Conservation (phyloP, 2,329 filamentous ascomycete species). For the Ceratocystis destructans region DNA sequence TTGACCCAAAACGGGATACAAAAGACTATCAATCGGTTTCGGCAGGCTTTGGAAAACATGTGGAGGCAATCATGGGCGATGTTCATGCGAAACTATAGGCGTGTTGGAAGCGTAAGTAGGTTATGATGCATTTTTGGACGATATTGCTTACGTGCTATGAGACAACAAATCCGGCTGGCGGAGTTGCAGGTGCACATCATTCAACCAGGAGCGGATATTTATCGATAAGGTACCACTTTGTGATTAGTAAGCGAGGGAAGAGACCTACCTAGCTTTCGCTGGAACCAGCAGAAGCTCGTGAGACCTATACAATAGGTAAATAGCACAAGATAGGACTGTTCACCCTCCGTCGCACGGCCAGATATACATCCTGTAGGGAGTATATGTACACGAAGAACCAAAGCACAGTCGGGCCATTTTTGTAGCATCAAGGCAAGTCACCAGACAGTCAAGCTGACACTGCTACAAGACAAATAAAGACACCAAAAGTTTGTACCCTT, state of each 20-base stretch:
- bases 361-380: too few species aligned
- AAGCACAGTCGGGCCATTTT: too few species aligned
- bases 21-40: background rate
- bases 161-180: background rate
- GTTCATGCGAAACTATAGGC: background rate
- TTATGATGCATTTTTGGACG: background rate
- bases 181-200: background rate
- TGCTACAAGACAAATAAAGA: background rate
- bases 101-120: background rate
- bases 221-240: background rate
- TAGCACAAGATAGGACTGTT: background rate
- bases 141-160: background rate
- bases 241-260: background rate
- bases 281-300: too few species aligned
- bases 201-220: background rate
- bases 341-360: too few species aligned
- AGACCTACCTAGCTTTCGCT: too few species aligned
- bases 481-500: background rate
- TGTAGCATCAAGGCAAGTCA: background rate
- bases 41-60: background rate
- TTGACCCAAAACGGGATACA: background rate
- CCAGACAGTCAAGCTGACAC: background rate
- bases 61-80: background rate
- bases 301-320: background rate
- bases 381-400: too few species aligned